Conservation (phyloP, 108 stramenopile species). For the Nitzschia inconspicua region DNA sequence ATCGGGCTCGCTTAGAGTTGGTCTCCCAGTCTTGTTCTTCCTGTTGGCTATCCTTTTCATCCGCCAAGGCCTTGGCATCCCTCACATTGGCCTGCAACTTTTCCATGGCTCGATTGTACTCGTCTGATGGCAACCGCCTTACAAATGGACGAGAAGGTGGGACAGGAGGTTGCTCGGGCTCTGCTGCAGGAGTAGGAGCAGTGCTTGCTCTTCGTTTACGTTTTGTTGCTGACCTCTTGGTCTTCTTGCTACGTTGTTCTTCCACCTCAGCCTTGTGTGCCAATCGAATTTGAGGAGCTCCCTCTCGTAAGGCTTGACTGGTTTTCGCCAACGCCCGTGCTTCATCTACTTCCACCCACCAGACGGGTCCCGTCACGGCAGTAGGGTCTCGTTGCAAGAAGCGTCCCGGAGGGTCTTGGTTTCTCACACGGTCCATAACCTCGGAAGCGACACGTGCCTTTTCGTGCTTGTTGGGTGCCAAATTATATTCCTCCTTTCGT, state of each 20-base stretch:
- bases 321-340: constrained; percentile 72
- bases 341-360: constrained; percentile 77
- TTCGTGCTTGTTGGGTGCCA: constrained; percentile 62
- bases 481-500: constrained; percentile 68
- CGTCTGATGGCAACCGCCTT: background rate
- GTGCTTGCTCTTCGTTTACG: background rate
- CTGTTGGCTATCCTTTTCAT: background rate
- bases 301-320: constrained; percentile 82
- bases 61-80: constrained; percentile 11
- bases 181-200: background rate
- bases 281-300: constrained; percentile 72
- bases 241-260: background rate
- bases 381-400: constrained; percentile 58
- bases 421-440: constrained; percentile 48
- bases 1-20: background rate
- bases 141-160: background rate
- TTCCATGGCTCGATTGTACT: background rate
- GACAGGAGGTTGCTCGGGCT: background rate
- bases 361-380: constrained; percentile 10
- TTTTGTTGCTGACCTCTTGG: background rate
- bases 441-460: constrained; percentile 64
- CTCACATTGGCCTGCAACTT: constrained; percentile 7
- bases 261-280: constrained; percentile 25
- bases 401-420: constrained; percentile 60
- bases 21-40: background rate